These are phyloP conservation scores for Vigna angularis DNA, from an alignment of 306 rosid species.

Conservation along the genomic window DNA sequence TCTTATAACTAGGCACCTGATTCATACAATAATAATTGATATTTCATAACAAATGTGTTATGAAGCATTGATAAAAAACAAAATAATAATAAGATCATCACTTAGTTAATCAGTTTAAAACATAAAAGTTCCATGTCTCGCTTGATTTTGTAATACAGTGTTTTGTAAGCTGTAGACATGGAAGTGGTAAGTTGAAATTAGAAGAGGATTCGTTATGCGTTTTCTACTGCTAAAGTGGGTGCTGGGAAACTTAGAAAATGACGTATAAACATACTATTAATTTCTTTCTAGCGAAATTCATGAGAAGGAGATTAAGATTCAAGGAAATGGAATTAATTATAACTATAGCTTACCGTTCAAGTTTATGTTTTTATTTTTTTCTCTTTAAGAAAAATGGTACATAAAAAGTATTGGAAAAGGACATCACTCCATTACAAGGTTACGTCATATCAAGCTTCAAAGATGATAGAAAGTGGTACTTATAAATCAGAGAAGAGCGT, in stretches of 20 bases:
- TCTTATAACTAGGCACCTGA: too few relatives aligned
- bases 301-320: neutral
- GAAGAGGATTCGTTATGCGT: neutral
- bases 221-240: neutral
- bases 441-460: constrained; percentile 8
- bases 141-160: neutral
- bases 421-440: constrained; percentile 19
- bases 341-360: neutral
- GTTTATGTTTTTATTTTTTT: neutral
- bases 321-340: neutral
- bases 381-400: neutral
- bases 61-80: too few relatives aligned
- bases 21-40: too few relatives aligned
- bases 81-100: neutral
- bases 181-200: neutral
- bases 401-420: neutral
- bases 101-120: neutral
- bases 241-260: constrained; percentile 15
- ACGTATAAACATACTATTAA: neutral
- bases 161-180: neutral
- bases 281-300: neutral
- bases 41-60: too few relatives aligned
- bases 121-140: neutral
- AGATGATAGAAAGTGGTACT: neutral
- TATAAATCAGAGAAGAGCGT: neutral